Evolutionary conservation across 2,329 filamentous ascomycete species (phyloP).

Genomic region (Hypoxylon sp.): DNA sequence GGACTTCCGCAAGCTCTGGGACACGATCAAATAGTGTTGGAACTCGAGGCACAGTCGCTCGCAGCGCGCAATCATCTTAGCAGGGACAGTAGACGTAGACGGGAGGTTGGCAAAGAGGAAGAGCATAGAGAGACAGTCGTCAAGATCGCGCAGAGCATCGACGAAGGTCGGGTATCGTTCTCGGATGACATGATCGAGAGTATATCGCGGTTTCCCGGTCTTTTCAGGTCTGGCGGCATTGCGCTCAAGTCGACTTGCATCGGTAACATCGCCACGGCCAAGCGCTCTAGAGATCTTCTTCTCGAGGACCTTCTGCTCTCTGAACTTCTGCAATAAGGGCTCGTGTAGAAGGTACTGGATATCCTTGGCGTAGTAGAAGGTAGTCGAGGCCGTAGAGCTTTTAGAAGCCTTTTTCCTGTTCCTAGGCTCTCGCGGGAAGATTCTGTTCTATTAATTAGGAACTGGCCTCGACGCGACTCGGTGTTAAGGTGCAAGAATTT

Average conservation of each 20-base stretch:
- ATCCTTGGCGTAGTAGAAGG: conserved; percentile 92
- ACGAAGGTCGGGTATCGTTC: conserved; percentile 98
- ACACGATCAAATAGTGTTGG: conserved; percentile 95
- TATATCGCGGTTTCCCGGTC: conserved; percentile 89
- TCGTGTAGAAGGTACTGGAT: conserved; percentile 99
- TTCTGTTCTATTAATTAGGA: conserved; percentile 55
- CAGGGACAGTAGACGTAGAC: conserved; percentile 87
- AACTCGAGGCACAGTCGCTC: conserved; percentile 95
- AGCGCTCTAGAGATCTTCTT: conserved; percentile 97
- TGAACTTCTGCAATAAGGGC: conserved; percentile 92
- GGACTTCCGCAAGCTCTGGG: conserved; percentile 91
- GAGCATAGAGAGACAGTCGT: conserved; percentile 96
- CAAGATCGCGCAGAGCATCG: conserved; percentile 92
- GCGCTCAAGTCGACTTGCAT: conserved; percentile 86
- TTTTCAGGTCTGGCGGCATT: conserved; percentile 91
- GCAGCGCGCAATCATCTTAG: conserved; percentile 95
- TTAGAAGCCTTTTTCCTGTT: conserved; percentile 98
- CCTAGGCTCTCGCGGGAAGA: conserved; percentile 96
- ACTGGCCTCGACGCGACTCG: background rate
- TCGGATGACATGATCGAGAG: conserved; percentile 95
- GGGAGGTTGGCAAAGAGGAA: conserved; percentile 98
- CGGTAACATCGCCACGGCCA: conserved; percentile 88
- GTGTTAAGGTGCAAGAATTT: conserved; percentile 7
- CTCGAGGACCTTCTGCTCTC: conserved; percentile 94
- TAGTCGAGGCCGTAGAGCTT: conserved; percentile 88